These are phyloP conservation scores for Beauveria brongniartii DNA, from an alignment of 2,329 filamentous ascomycete genomes.

Conservation along the genomic window DNA sequence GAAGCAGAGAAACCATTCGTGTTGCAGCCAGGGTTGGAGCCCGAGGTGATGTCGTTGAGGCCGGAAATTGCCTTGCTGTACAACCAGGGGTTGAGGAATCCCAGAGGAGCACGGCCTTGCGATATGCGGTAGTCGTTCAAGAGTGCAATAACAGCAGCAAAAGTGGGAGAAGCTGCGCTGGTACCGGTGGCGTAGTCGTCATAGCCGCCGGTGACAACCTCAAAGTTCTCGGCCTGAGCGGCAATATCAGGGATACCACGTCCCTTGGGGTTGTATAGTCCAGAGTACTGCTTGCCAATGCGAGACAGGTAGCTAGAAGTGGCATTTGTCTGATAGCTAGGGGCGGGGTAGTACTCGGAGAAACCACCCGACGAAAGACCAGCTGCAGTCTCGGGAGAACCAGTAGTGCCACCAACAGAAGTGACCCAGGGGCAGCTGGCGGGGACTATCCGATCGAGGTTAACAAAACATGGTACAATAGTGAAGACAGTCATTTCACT, in stretches of 20 bases:
- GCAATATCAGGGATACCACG: conserved; percentile 9
- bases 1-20: conserved; percentile 8
- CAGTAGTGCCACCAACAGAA: conserved; percentile 4
- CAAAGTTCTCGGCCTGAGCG: neutral
- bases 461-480: neutral
- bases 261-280: conserved; percentile 5
- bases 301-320: neutral
- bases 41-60: conserved; percentile 17
- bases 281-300: neutral
- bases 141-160: conserved; percentile 33
- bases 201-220: neutral
- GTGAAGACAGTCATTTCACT: neutral
- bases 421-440: conserved; percentile 10
- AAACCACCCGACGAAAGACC: conserved; percentile 1
- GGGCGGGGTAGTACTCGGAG: conserved; percentile 3
- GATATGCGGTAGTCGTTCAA: conserved; percentile 34
- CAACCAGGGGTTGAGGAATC: conserved; percentile 37
- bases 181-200: conserved; percentile 9
- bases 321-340: neutral
- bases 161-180: conserved; percentile 31
- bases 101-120: conserved; percentile 27
- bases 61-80: conserved; percentile 20
- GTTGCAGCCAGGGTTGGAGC: conserved; percentile 13
- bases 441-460: neutral
- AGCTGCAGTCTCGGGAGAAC: neutral